Evolutionary conservation across 2,329 filamentous ascomycete species (phyloP).

Genomic region (Curvularia spicifera): DNA sequence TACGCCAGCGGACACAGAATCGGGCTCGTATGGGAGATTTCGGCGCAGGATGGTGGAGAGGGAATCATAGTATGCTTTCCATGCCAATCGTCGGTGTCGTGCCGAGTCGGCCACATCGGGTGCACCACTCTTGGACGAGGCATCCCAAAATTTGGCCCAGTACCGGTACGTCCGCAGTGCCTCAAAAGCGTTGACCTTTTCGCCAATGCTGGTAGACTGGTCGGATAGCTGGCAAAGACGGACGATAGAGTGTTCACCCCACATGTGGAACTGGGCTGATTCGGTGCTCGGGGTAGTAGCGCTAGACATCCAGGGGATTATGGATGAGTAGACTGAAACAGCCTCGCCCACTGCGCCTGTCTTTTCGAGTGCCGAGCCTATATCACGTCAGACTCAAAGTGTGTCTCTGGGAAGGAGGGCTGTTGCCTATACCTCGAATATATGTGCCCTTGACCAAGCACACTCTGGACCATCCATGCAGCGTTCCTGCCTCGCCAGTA

Average conservation of each 20-base stretch:
- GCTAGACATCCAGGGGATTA: slow-evolving; percentile 68
- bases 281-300: slow-evolving; percentile 58
- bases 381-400: slow-evolving; percentile 12
- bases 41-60: slow-evolving; percentile 77
- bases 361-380: slow-evolving; percentile 56
- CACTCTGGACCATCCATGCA: slow-evolving; percentile 79
- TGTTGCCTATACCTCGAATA: slow-evolving; percentile 66
- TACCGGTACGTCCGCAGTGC: slow-evolving; percentile 60
- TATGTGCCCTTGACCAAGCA: slow-evolving; percentile 81
- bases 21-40: slow-evolving; percentile 64
- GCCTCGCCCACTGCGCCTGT: slow-evolving; percentile 61
- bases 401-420: background rate
- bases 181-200: slow-evolving; percentile 36
- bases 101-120: slow-evolving; percentile 30
- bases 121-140: slow-evolving; percentile 25
- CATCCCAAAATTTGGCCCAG: slow-evolving; percentile 73
- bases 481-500: slow-evolving; percentile 44
- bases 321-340: slow-evolving; percentile 68
- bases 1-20: slow-evolving; percentile 44
- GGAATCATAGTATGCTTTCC: slow-evolving; percentile 83
- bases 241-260: slow-evolving; percentile 79
- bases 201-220: slow-evolving; percentile 56
- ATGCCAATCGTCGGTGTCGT: slow-evolving; percentile 67
- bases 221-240: slow-evolving; percentile 75
- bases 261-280: slow-evolving; percentile 69